phyloP scores from a whole-genome alignment of 768 basidiomycete species.

The Phallus indusiatus region DNA sequence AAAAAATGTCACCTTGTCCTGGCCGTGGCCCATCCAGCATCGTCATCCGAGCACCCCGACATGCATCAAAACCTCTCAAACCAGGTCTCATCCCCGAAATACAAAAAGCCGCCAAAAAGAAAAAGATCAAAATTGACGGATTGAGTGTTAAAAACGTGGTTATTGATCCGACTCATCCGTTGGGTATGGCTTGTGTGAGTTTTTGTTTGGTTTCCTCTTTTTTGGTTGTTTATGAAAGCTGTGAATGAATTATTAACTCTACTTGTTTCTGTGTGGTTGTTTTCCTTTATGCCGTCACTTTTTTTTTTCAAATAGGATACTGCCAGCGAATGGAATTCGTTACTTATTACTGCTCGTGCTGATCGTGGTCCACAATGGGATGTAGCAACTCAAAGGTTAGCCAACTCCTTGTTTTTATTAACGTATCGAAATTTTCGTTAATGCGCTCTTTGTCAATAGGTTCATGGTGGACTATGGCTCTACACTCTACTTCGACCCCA shows the following conservation, averaged over 20 bases:
- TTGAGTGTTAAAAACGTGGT: neutral
- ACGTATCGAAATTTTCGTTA: neutral
- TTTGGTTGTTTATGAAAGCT: neutral
- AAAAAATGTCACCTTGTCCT: neutral
- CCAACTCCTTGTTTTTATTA: conserved; percentile 11
- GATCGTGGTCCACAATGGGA: conserved; percentile 85
- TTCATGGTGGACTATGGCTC: conserved; percentile 71
- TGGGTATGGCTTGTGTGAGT: conserved; percentile 7
- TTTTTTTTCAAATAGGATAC: conserved; percentile 45
- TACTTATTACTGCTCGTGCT: conserved; percentile 68
- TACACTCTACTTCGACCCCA: conserved; percentile 64
- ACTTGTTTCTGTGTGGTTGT: neutral
- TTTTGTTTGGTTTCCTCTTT: neutral
- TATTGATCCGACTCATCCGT: conserved; percentile 1
- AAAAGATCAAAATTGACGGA: neutral
- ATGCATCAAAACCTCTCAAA: conserved; percentile 6
- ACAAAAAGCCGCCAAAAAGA: conserved; percentile 2
- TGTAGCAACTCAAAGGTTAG: conserved; percentile 76
- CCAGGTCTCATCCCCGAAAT: conserved; percentile 7
- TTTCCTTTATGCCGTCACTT: no score
- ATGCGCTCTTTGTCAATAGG: conserved; percentile 25
- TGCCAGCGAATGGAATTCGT: conserved; percentile 80
- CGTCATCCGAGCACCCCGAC: conserved; percentile 7
- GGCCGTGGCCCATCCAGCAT: conserved; percentile 3
- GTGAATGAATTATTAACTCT: neutral